phyloP scores from a whole-genome alignment of 169 alveolate genomes.

The Plasmodium fragile region DNA sequence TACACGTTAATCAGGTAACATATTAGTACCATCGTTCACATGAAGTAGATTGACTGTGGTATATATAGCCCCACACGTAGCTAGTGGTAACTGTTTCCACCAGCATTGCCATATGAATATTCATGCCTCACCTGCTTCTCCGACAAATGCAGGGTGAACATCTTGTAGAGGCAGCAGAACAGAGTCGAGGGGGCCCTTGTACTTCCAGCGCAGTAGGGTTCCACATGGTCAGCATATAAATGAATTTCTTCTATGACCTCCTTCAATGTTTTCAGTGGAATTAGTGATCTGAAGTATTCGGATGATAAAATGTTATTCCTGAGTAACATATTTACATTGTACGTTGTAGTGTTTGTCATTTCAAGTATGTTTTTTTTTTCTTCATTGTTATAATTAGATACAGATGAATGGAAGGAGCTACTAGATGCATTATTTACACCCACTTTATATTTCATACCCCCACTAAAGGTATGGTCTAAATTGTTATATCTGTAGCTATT shows the following conservation, averaged over 20 bases:
- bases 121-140: slow-evolving; percentile 80
- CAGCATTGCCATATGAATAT: not conserved
- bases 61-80: not conserved
- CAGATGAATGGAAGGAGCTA: slow-evolving; percentile 17
- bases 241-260: slow-evolving; percentile 82
- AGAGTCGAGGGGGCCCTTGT: slow-evolving; percentile 86
- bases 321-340: slow-evolving; percentile 81
- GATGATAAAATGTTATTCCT: slow-evolving; percentile 84
- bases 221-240: slow-evolving; percentile 85
- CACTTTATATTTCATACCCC: slow-evolving; percentile 4
- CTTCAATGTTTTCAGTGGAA: slow-evolving; percentile 77
- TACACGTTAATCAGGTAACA: not conserved
- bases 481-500: slow-evolving; percentile 2
- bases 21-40: not conserved
- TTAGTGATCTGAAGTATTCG: slow-evolving; percentile 83
- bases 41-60: not conserved
- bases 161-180: slow-evolving; percentile 84
- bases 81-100: not conserved
- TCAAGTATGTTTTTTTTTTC: slow-evolving; percentile 44
- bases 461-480: slow-evolving; percentile 7
- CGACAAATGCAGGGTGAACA: slow-evolving; percentile 81
- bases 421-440: slow-evolving; percentile 13
- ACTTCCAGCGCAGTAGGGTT: slow-evolving; percentile 85
- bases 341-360: slow-evolving; percentile 80
- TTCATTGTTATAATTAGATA: slow-evolving; percentile 30